Conservation (phyloP, 805 yeast species). For the Kuraishia borneana region DNA sequence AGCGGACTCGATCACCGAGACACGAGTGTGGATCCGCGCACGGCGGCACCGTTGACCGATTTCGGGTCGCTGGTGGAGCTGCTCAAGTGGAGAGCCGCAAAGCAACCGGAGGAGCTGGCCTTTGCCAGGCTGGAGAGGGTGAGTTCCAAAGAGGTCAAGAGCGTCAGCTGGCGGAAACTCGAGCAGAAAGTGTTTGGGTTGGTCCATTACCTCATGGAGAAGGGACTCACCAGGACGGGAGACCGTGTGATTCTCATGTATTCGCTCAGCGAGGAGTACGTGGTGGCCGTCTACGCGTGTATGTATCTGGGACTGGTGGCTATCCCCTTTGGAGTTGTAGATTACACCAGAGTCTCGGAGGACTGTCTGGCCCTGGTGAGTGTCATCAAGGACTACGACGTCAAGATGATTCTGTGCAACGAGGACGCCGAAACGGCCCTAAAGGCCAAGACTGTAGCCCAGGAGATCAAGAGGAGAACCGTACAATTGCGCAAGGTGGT, state of each 20-base stretch:
- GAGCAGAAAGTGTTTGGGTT: constrained; percentile 70
- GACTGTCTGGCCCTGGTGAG: constrained; percentile 60
- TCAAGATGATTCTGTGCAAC: constrained; percentile 66
- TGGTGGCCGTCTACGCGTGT: constrained; percentile 79
- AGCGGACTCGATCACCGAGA: constrained; percentile 76
- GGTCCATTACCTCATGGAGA: constrained; percentile 57
- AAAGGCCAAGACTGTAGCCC: constrained; percentile 56
- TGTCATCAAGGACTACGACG: constrained; percentile 60
- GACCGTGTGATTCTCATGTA: constrained; percentile 73
- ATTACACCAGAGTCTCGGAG: constrained; percentile 53
- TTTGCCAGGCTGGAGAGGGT: constrained; percentile 31
- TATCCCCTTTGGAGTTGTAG: constrained; percentile 65
- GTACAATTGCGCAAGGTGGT: constrained; percentile 13
- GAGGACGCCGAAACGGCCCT: constrained; percentile 59
- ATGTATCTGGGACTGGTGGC: constrained; percentile 71
- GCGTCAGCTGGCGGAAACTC: constrained; percentile 70
- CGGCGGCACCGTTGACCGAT: constrained; percentile 62
- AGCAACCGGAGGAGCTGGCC: constrained; percentile 74
- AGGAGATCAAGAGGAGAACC: constrained; percentile 36
- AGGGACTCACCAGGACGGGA: constrained; percentile 53
- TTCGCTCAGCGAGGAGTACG: constrained; percentile 78
- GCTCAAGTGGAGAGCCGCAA: constrained; percentile 64
- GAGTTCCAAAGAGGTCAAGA: constrained; percentile 35
- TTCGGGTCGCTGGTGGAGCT: constrained; percentile 64
- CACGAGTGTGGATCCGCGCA: constrained; percentile 66